phyloP scores from a whole-genome alignment of 495 filamentous ascomycete genomes.

The Amniculicola lignicola region DNA sequence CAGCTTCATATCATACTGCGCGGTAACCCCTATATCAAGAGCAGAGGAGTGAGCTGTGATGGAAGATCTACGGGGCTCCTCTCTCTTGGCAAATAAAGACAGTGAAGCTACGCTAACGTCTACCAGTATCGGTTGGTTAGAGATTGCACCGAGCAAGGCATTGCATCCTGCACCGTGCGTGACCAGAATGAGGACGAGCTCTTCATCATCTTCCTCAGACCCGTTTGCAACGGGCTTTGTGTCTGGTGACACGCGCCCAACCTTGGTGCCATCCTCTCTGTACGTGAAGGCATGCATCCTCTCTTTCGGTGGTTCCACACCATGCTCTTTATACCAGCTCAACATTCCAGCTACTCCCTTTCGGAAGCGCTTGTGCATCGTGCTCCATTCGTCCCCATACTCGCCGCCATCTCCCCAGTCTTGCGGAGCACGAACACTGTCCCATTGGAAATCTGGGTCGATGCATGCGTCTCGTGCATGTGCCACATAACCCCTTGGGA shows the following conservation, averaged over 20 bases:
- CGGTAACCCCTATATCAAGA: constrained; percentile 45
- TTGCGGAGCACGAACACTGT: constrained; percentile 73
- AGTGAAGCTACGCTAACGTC: constrained; percentile 88
- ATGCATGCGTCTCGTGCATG: constrained; percentile 90
- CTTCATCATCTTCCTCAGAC: constrained; percentile 51
- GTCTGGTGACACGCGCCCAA: not conserved
- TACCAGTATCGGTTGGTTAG: constrained; percentile 79
- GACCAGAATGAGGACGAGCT: constrained; percentile 83
- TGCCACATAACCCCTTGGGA: constrained; percentile 81
- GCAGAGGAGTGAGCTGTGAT: constrained; percentile 26
- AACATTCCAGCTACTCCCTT: constrained; percentile 72
- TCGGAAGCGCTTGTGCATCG: constrained; percentile 87
- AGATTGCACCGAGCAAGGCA: constrained; percentile 86
- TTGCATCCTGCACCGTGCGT: constrained; percentile 99
- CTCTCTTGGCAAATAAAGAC: constrained; percentile 79
- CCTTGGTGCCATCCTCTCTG: not conserved
- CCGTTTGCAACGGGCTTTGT: constrained; percentile 9
- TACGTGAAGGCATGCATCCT: constrained; percentile 30
- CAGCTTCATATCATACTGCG: constrained; percentile 74
- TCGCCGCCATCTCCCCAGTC: constrained; percentile 84
- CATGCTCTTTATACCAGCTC: constrained; percentile 70
- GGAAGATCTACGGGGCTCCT: constrained; percentile 35
- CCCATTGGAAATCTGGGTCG: constrained; percentile 89
- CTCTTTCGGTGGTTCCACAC: constrained; percentile 39
- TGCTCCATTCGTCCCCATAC: constrained; percentile 89